phyloP scores from a whole-genome alignment of 202 grass and related monocot genomes.

The Bolboschoenoplectus hybrid region DNA sequence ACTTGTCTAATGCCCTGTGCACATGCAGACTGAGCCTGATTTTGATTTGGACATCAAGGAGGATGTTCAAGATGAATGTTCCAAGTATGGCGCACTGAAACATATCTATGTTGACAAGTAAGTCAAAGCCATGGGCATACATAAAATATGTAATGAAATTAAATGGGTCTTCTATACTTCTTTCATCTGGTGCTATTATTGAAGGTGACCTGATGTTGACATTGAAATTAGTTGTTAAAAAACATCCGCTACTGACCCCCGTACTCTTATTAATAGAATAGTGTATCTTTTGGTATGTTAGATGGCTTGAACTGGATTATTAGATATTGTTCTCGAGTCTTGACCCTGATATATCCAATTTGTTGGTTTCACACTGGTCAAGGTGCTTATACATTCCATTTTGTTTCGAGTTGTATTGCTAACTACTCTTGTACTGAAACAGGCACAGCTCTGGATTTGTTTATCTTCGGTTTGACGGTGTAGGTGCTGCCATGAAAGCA shows the following conservation, averaged over 20 bases:
- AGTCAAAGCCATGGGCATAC: constrained; percentile 33
- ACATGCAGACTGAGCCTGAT: constrained; percentile 82
- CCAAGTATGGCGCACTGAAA: constrained; percentile 81
- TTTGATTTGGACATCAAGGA: constrained; percentile 99
- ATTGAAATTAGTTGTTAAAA: not conserved
- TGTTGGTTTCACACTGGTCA: not conserved
- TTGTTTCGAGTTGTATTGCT: not conserved
- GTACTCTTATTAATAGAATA: not conserved
- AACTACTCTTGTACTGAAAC: constrained; percentile 24
- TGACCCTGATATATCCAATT: not conserved
- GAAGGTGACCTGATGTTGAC: not conserved
- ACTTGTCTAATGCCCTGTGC: constrained; percentile 22
- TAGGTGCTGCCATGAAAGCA: constrained; percentile 53
- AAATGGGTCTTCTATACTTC: not conserved
- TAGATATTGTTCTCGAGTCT: not conserved
- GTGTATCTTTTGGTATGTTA: not conserved
- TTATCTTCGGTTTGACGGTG: constrained; percentile 76
- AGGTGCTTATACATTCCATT: constrained; percentile 8
- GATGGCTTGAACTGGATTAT: not conserved
- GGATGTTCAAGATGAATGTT: constrained; percentile 93
- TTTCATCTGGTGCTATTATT: not conserved
- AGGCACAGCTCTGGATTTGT: constrained; percentile 87
- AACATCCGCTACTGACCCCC: not conserved
- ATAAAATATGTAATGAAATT: constrained; percentile 7
- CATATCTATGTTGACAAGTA: constrained; percentile 98